A percentile compares a stretch with the other conserved stretches of the same genome.
phyloP scores from a whole-genome alignment of 768 basidiomycete species.

The Tephrocybe rancida region DNA sequence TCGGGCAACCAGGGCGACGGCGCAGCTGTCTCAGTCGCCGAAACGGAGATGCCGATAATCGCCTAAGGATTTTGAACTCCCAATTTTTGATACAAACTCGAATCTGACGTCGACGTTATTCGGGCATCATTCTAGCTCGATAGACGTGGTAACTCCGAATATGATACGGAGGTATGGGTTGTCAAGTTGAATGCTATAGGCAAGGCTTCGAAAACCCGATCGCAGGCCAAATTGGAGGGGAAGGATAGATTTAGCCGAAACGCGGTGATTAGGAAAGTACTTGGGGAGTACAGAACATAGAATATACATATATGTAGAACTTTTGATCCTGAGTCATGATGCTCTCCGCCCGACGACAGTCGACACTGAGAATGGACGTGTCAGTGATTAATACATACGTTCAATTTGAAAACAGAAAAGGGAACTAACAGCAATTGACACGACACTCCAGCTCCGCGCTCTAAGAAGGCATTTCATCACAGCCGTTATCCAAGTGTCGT shows the following conservation, averaged over 20 bases:
- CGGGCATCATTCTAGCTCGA: conserved; percentile 25
- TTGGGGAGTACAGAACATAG: conserved; percentile 6
- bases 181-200: conserved; percentile 12
- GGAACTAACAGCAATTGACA: neutral
- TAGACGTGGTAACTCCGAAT: conserved; percentile 13
- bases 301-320: conserved; percentile 16
- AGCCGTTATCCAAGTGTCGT: conserved; percentile 78
- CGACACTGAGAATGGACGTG: conserved; percentile 14
- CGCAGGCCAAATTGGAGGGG: neutral
- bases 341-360: neutral
- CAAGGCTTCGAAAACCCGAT: neutral
- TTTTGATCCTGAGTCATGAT: conserved; percentile 19
- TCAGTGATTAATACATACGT: conserved; percentile 7
- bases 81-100: neutral
- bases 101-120: conserved; percentile 21
- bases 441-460: neutral
- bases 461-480: conserved; percentile 28
- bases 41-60: conserved; percentile 20
- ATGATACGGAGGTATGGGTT: neutral
- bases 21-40: neutral
- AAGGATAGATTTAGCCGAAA: conserved; percentile 5
- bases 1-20: neutral
- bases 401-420: neutral
- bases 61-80: neutral
- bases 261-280: conserved; percentile 11